These are phyloP conservation scores for Stephania cephalantha DNA, from an alignment of 164 flowering plant species.

Conservation along the genomic window DNA sequence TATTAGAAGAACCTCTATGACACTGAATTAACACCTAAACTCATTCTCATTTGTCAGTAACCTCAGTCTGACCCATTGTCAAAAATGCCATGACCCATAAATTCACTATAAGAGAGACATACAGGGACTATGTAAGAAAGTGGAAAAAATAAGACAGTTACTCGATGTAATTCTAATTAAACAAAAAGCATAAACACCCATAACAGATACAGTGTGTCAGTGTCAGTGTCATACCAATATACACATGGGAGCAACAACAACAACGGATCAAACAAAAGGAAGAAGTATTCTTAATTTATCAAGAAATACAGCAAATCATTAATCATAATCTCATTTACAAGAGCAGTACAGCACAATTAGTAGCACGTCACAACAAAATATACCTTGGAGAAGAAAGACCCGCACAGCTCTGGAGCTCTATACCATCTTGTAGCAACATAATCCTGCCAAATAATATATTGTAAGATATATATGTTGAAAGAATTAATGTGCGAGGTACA, in stretches of 20 bases:
- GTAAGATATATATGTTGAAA: neutral
- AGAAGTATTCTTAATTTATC: neutral
- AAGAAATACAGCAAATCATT: neutral
- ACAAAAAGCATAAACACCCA: neutral
- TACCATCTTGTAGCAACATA: constrained; percentile 99
- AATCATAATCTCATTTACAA: neutral
- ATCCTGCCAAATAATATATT: constrained; percentile 41
- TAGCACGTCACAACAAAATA: neutral
- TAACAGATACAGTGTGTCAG: neutral
- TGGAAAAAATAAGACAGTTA: neutral
- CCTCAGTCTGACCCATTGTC: neutral
- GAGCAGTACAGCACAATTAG: neutral
- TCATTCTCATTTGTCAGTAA: neutral
- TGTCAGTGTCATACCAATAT: neutral
- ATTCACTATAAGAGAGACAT: no score
- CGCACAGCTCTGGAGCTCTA: constrained; percentile 94
- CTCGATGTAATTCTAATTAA: neutral
- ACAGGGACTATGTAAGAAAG: neutral
- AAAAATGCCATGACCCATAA: neutral
- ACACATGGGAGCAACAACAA: neutral
- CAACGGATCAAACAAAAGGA: neutral
- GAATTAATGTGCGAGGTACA: neutral
- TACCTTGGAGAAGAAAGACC: constrained; percentile 99
- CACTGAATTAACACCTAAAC: neutral
- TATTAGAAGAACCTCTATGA: neutral